Conservation (phyloP, 2,329 filamentous ascomycete genomes). For the Epichloe festucae region DNA sequence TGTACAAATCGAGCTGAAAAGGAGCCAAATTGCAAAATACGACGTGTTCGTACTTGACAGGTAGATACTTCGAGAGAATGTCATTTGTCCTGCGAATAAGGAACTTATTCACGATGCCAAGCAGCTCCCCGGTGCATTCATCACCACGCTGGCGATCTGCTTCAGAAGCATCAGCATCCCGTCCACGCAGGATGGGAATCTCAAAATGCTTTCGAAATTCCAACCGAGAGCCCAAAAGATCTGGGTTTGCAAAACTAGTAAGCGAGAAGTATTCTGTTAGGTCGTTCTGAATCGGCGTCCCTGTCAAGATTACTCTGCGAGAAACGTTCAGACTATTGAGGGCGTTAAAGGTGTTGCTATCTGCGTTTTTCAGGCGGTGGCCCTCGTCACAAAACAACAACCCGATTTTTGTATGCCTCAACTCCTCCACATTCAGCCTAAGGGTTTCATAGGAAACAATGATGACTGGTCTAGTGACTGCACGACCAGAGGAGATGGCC, state of each 20-base stretch:
- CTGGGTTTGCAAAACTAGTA: constrained; percentile 92
- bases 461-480: constrained; percentile 81
- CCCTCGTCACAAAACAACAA: constrained; percentile 93
- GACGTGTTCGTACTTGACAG: constrained; percentile 97
- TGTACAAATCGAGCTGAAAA: constrained; percentile 89
- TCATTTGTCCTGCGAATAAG: constrained; percentile 97
- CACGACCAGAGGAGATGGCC: constrained; percentile 81
- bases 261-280: constrained; percentile 95
- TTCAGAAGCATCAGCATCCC: constrained; percentile 81
- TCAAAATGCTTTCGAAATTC: constrained; percentile 95
- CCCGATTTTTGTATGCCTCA: constrained; percentile 82
- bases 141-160: constrained; percentile 72
- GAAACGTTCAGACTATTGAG: constrained; percentile 84
- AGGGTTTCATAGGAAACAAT: constrained; percentile 98
- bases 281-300: constrained; percentile 96
- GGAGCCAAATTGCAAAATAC: constrained; percentile 93
- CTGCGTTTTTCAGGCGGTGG: constrained; percentile 90
- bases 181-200: constrained; percentile 78
- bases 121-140: constrained; percentile 67
- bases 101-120: constrained; percentile 88
- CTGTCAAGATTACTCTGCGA: constrained; percentile 84
- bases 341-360: constrained; percentile 88
- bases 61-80: constrained; percentile 92
- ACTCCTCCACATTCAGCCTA: constrained; percentile 76
- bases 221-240: constrained; percentile 71